Conservation (phyloP, 176 grass and related monocot species). For the Eleusine coracana region DNA sequence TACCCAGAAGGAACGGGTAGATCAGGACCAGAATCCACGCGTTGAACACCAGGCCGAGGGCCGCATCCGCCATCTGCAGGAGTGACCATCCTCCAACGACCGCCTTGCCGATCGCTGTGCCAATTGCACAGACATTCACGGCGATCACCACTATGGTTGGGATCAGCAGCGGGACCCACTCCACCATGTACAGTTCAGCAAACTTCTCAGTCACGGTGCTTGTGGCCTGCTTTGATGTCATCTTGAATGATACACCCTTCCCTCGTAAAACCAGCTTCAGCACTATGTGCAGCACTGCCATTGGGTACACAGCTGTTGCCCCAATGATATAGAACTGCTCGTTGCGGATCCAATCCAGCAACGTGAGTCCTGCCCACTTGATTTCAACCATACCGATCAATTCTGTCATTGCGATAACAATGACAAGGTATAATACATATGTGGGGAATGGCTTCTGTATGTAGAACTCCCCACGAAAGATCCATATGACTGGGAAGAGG, state of each 20-base stretch:
- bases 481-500: constrained; percentile 55
- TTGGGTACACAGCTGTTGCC: constrained; percentile 56
- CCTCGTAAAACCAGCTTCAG: constrained; percentile 44
- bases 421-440: constrained; percentile 46
- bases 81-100: constrained; percentile 45
- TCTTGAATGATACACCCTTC: constrained; percentile 60
- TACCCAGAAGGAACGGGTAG: constrained; percentile 47
- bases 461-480: constrained; percentile 55
- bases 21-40: constrained; percentile 51
- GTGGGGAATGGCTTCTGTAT: constrained; percentile 62
- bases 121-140: constrained; percentile 45
- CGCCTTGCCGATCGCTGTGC: constrained; percentile 43
- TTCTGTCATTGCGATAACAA: constrained; percentile 44
- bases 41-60: constrained; percentile 48
- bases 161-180: constrained; percentile 43
- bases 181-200: constrained; percentile 46
- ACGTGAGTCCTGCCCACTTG: constrained; percentile 51
- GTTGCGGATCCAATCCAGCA: constrained; percentile 59
- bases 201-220: constrained; percentile 42
- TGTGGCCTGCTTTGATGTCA: constrained; percentile 46
- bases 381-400: constrained; percentile 50
- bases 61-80: constrained; percentile 52
- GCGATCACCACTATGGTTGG: constrained; percentile 43
- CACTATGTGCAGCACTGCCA: constrained; percentile 49
- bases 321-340: constrained; percentile 65